Evolutionary conservation across 169 alveolate species (phyloP).

Genomic region (Plasmodium coatneyi): DNA sequence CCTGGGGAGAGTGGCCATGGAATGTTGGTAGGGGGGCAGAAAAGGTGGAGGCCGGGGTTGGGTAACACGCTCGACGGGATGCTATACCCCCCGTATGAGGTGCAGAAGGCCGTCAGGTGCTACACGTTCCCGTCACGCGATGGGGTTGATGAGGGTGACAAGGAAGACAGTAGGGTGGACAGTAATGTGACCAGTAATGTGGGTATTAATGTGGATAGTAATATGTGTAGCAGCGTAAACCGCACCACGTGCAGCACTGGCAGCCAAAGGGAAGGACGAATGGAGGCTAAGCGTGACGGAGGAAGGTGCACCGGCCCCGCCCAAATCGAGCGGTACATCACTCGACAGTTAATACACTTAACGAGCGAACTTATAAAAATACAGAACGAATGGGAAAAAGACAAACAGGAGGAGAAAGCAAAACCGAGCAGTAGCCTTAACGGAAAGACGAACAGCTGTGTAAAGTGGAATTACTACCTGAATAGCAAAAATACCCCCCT

Average conservation of each 20-base stretch:
- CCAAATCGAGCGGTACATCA: conserved; percentile 27
- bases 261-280: too few species aligned
- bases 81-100: neutral
- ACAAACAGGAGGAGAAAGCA: neutral
- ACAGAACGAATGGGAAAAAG: neutral
- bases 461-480: conserved; percentile 22
- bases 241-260: too few species aligned
- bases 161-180: neutral
- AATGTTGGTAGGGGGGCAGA: neutral
- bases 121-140: neutral
- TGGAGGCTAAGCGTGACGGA: neutral
- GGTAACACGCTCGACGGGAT: neutral
- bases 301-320: neutral
- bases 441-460: neutral
- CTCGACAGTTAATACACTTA: conserved; percentile 12
- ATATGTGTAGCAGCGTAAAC: neutral
- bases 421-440: neutral
- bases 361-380: conserved; percentile 20
- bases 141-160: neutral
- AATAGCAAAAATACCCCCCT: conserved; percentile 14
- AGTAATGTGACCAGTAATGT: neutral
- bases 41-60: neutral
- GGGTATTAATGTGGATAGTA: neutral
- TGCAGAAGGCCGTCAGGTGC: neutral
- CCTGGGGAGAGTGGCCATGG: neutral